These are phyloP conservation scores for Craspedostauros australis DNA, from an alignment of 108 stramenopile genomes.

Conservation along the genomic window DNA sequence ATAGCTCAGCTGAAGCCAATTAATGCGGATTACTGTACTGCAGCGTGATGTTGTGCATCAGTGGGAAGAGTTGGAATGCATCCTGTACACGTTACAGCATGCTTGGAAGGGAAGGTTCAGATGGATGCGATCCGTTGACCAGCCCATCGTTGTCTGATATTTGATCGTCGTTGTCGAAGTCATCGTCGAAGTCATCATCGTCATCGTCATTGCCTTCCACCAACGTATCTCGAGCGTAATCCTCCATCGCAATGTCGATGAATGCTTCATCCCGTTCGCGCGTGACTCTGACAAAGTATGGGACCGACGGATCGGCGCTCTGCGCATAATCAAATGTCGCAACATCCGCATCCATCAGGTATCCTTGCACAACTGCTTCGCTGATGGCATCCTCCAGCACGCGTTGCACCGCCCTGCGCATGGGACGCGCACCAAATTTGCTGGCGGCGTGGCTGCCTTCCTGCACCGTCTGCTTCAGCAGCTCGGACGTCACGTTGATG, in stretches of 20 bases:
- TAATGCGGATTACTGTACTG: no score
- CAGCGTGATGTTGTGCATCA: no score
- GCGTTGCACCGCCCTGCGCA: slow-evolving; percentile 61
- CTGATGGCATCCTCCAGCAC: slow-evolving; percentile 64
- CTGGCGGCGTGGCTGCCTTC: slow-evolving; percentile 47
- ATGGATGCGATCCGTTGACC: no score
- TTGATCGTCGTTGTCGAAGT: no score
- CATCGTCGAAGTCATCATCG: no score
- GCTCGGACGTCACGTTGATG: slow-evolving; percentile 28
- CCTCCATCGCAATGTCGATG: slow-evolving; percentile 13
- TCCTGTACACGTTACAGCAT: no score
- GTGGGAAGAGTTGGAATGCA: no score
- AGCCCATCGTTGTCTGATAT: no score
- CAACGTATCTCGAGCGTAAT: slow-evolving; percentile 13
- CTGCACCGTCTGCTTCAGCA: slow-evolving; percentile 32
- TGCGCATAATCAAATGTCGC: slow-evolving; percentile 39
- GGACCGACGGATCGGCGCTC: background rate
- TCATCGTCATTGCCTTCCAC: no score
- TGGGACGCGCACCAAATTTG: slow-evolving; percentile 65
- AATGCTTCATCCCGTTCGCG: slow-evolving; percentile 8
- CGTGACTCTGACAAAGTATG: background rate
- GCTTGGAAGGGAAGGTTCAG: no score
- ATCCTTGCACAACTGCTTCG: slow-evolving; percentile 54
- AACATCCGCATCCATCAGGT: slow-evolving; percentile 40
- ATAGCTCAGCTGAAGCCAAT: no score